These are phyloP conservation scores for Articulospora tetracladia DNA, from an alignment of 495 filamentous ascomycete genomes.

Conservation along the genomic window DNA sequence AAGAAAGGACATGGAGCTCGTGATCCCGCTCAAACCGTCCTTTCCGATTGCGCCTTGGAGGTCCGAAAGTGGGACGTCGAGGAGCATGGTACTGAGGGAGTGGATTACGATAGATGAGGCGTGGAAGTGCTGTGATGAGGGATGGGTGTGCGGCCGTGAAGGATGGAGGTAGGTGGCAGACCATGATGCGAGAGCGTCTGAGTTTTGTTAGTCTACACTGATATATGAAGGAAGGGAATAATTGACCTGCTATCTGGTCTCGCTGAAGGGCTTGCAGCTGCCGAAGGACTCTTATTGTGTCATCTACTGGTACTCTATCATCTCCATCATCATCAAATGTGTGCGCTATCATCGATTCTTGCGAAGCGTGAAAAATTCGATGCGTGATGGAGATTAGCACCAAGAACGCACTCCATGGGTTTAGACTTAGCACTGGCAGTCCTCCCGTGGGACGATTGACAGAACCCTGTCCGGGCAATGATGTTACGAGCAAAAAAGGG, in stretches of 20 bases:
- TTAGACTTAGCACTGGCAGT: conserved; percentile 8
- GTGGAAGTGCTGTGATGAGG: conserved; percentile 9
- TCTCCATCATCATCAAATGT: conserved; percentile 8
- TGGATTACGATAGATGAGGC: conserved; percentile 7
- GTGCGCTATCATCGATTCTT: conserved; percentile 7
- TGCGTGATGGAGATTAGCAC: conserved; percentile 8
- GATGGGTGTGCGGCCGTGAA: neutral
- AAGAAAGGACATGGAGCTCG: neutral
- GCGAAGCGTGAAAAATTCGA: conserved; percentile 11
- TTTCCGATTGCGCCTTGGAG: conserved; percentile 17
- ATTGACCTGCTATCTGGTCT: conserved; percentile 4
- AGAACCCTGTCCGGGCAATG: neutral
- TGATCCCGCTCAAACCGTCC: conserved; percentile 8
- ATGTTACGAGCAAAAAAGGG: conserved; percentile 9
- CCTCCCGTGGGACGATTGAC: neutral
- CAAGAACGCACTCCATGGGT: conserved; percentile 17
- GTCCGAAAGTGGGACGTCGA: conserved; percentile 14
- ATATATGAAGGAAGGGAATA: neutral
- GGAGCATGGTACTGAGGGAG: conserved; percentile 12
- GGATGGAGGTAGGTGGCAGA: conserved; percentile 1
- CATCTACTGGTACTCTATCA: neutral
- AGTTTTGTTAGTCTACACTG: neutral
- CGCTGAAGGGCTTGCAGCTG: neutral
- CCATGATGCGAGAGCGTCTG: conserved; percentile 8
- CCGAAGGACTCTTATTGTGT: neutral